These are phyloP conservation scores for Claviceps humidiphila DNA, from an alignment of 2,329 filamentous ascomycete genomes.

Conservation along the genomic window DNA sequence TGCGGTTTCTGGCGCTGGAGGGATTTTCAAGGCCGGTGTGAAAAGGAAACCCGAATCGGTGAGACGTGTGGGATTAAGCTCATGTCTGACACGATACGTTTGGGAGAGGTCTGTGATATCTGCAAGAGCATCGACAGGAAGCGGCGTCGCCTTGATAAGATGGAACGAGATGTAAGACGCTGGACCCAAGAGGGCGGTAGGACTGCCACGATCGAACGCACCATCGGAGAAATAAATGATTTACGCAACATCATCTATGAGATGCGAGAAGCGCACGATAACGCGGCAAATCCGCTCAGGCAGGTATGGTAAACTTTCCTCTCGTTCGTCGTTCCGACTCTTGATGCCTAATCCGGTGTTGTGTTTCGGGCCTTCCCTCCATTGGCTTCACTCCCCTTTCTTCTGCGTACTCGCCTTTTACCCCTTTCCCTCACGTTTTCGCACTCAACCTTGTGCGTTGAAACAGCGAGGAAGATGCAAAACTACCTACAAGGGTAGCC, in stretches of 20 bases:
- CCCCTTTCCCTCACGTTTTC: not conserved
- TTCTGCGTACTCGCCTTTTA: not conserved
- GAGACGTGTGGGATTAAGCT: slow-evolving; percentile 94
- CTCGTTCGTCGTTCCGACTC: not conserved
- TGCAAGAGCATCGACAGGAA: slow-evolving; percentile 88
- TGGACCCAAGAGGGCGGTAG: slow-evolving; percentile 69
- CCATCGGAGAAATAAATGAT: slow-evolving; percentile 54
- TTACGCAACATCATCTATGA: slow-evolving; percentile 46
- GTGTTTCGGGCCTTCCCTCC: too few relatives aligned
- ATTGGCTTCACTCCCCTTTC: not conserved
- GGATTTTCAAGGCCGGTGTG: slow-evolving; percentile 83
- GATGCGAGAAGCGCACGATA: slow-evolving; percentile 28
- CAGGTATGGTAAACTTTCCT: slow-evolving; percentile 13
- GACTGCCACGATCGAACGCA: slow-evolving; percentile 56
- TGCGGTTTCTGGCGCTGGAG: slow-evolving; percentile 95
- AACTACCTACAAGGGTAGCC: not conserved
- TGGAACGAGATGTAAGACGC: slow-evolving; percentile 59
- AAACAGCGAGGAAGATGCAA: slow-evolving; percentile 5
- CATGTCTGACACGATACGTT: slow-evolving; percentile 57
- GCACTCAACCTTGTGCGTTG: not conserved
- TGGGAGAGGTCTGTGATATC: slow-evolving; percentile 56
- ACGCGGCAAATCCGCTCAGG: slow-evolving; percentile 21
- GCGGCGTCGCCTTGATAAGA: slow-evolving; percentile 58
- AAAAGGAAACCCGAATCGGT: slow-evolving; percentile 86
- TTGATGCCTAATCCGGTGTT: too few relatives aligned